Conservation (phyloP, 2,329 filamentous ascomycete genomes). For the Ceratocystis colombiana region DNA sequence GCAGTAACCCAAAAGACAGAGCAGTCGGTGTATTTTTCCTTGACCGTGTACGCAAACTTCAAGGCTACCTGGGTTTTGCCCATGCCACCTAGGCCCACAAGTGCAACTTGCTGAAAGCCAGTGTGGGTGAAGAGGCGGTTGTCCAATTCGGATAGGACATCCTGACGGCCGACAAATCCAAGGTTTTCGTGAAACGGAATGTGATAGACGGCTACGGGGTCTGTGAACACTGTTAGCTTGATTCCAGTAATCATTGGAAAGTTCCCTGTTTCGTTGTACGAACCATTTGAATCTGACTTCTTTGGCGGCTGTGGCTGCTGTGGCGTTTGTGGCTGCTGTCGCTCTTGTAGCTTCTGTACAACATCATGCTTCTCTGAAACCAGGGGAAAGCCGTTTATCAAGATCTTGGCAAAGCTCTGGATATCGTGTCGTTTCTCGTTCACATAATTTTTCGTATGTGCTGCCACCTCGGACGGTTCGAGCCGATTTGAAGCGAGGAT, state of each 20-base stretch:
- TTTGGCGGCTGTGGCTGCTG: neutral
- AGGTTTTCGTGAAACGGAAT: neutral
- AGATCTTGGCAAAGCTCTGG: no score
- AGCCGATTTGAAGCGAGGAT: no score
- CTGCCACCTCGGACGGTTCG: no score
- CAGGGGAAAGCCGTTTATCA: no score
- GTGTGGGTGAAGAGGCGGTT: neutral
- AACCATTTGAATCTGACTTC: neutral
- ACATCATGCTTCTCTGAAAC: neutral
- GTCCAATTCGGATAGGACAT: neutral
- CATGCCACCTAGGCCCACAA: neutral
- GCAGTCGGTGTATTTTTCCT: neutral
- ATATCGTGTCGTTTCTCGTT: no score
- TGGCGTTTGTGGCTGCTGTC: neutral
- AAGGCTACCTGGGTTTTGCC: neutral
- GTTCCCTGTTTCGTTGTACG: neutral
- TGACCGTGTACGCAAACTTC: neutral
- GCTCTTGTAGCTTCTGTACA: no score
- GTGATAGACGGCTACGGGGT: neutral
- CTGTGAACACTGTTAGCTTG: neutral
- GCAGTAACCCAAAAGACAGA: constrained; percentile 15
- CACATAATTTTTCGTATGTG: no score
- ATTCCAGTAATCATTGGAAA: no score
- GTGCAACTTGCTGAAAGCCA: neutral
- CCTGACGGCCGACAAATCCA: neutral